These are phyloP conservation scores for Phellinidium pouzarii DNA, from an alignment of 1,284 basidiomycete genomes.

Conservation along the genomic window DNA sequence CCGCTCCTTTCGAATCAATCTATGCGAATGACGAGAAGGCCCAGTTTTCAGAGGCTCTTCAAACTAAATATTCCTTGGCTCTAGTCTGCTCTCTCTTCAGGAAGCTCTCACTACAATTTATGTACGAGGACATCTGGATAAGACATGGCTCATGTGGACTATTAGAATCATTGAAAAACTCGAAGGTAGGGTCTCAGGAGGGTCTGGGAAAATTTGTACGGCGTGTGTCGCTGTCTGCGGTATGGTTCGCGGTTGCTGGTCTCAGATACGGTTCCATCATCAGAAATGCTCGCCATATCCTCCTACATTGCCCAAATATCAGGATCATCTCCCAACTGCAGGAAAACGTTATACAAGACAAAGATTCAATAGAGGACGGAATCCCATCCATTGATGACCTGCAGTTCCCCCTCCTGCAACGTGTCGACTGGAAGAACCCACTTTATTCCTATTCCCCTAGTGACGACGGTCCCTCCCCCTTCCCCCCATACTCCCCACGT, in stretches of 20 bases:
- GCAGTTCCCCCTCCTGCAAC: constrained; percentile 1
- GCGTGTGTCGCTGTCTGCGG: constrained; percentile 3
- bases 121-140: constrained; percentile 16
- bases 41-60: background rate
- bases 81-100: constrained; percentile 6
- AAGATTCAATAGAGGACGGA: background rate
- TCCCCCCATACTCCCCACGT: background rate
- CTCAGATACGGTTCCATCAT: background rate
- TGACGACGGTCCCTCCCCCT: background rate
- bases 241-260: background rate
- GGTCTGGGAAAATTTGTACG: background rate
- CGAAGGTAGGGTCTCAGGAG: background rate
- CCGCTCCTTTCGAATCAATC: constrained; percentile 7
- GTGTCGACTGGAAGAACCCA: constrained; percentile 8
- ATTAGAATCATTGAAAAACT: background rate
- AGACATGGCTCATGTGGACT: constrained; percentile 10
- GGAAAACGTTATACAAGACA: background rate
- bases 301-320: constrained; percentile 8
- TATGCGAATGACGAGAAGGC: background rate
- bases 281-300: constrained; percentile 4
- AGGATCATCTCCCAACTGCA: constrained; percentile 1
- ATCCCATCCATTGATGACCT: background rate
- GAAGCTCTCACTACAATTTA: background rate
- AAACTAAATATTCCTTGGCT: constrained; percentile 4
- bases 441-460: no score